These are phyloP conservation scores for Jaminaea rosea DNA, from an alignment of 1,284 basidiomycete genomes.

Conservation along the genomic window DNA sequence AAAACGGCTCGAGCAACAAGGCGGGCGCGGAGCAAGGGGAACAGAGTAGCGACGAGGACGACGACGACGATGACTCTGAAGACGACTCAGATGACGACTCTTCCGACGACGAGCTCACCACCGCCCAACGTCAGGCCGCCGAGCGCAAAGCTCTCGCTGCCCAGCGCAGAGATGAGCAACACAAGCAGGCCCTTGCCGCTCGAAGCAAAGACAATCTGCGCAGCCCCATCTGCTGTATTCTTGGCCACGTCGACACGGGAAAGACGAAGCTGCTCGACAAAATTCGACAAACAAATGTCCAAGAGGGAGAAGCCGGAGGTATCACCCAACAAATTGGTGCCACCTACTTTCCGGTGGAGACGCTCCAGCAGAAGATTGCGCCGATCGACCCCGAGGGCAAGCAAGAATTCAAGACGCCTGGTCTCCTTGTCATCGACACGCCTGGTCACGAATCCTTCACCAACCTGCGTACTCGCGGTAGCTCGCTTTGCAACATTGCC, in stretches of 20 bases:
- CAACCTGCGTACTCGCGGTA: constrained; percentile 89
- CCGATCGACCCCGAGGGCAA: constrained; percentile 77
- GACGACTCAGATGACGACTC: constrained; percentile 51
- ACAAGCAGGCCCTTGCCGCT: constrained; percentile 76
- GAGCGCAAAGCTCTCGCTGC: constrained; percentile 76
- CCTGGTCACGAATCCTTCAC: constrained; percentile 99
- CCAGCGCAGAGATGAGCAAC: constrained; percentile 68
- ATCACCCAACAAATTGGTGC: constrained; percentile 99
- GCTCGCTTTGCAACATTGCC: constrained; percentile 96
- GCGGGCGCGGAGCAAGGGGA: constrained; percentile 8
- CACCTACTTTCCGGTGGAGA: constrained; percentile 98
- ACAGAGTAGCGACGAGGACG: constrained; percentile 45
- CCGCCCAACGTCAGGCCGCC: constrained; percentile 56
- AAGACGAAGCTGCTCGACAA: constrained; percentile 98
- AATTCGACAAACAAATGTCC: constrained; percentile 99
- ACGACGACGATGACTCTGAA: constrained; percentile 54
- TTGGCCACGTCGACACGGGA: constrained; percentile 99
- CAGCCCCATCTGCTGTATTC: constrained; percentile 96
- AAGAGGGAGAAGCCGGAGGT: constrained; percentile 98
- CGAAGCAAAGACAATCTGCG: constrained; percentile 82
- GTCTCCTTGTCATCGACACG: constrained; percentile 93
- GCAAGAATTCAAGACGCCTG: constrained; percentile 93
- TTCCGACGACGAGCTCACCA: constrained; percentile 46
- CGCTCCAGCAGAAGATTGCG: constrained; percentile 82
- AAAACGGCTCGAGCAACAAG: constrained; percentile 8